phyloP scores from a whole-genome alignment of 805 yeast genomes.

The Debaryomyces maramus region DNA sequence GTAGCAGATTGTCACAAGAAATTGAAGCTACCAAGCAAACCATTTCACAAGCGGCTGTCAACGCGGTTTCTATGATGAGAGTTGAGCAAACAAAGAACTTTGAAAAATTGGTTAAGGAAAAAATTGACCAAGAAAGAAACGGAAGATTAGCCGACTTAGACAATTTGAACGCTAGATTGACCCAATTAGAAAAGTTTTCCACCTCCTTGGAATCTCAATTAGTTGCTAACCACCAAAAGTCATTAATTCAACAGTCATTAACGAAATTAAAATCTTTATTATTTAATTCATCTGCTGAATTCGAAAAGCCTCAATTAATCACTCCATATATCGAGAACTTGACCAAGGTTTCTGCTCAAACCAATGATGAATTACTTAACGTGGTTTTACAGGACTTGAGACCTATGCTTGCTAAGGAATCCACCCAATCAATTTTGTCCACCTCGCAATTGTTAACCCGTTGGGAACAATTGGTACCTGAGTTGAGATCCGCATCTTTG shows the following conservation, averaged over 20 bases:
- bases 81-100: constrained; percentile 62
- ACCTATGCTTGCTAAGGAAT: constrained; percentile 35
- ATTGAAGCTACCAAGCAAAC: constrained; percentile 65
- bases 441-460: constrained; percentile 75
- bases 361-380: constrained; percentile 35
- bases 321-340: constrained; percentile 41
- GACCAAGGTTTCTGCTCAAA: constrained; percentile 17
- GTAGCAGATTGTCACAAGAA: constrained; percentile 59
- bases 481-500: constrained; percentile 83
- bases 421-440: constrained; percentile 60
- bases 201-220: constrained; percentile 41
- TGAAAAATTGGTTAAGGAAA: constrained; percentile 32
- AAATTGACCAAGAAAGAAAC: constrained; percentile 52
- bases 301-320: constrained; percentile 27
- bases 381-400: constrained; percentile 35
- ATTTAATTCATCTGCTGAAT: constrained; percentile 15
- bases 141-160: constrained; percentile 73
- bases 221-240: constrained; percentile 32
- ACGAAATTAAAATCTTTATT: constrained; percentile 34
- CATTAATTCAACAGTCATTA: constrained; percentile 31
- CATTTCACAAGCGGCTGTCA: constrained; percentile 69
- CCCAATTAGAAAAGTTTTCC: constrained; percentile 56
- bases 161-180: constrained; percentile 55
- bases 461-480: constrained; percentile 79
- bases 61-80: constrained; percentile 66